phyloP scores from a whole-genome alignment of 192 early-diverging fungal genomes.

The Linnemannia elongata region DNA sequence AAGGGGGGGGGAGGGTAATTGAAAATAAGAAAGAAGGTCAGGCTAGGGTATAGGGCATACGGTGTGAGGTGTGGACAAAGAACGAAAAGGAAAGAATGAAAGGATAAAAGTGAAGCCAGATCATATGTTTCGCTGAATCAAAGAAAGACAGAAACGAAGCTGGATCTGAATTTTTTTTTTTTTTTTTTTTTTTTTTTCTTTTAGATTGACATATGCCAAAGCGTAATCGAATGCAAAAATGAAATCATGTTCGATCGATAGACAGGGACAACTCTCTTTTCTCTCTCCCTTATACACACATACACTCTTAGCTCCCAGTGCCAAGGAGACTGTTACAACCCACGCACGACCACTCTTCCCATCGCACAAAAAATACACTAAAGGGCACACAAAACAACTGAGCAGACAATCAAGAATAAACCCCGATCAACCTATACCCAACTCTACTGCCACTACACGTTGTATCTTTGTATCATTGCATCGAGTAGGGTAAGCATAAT shows the following conservation, averaged over 20 bases:
- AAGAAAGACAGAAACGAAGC: constrained; percentile 10
- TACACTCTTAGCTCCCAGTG: background rate
- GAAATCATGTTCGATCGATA: constrained; percentile 4
- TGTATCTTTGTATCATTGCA: background rate
- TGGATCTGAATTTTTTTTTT: constrained; percentile 40
- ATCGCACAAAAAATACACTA: background rate
- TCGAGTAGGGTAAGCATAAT: background rate
- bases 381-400: background rate
- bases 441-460: background rate
- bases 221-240: background rate
- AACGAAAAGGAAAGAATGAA: background rate
- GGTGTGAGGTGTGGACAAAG: background rate
- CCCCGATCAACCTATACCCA: background rate
- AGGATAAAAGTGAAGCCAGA: background rate
- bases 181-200: background rate
- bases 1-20: no score
- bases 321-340: background rate
- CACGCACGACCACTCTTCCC: constrained; percentile 2
- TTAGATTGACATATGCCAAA: constrained; percentile 52
- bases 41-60: background rate
- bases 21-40: background rate
- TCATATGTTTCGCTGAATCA: constrained; percentile 20
- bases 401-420: background rate
- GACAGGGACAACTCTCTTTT: background rate
- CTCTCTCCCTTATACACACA: background rate